A percentile compares a stretch with the other conserved stretches of the same genome.
phyloP scores from a whole-genome alignment of 768 basidiomycete species.

The Mycena latifolia region DNA sequence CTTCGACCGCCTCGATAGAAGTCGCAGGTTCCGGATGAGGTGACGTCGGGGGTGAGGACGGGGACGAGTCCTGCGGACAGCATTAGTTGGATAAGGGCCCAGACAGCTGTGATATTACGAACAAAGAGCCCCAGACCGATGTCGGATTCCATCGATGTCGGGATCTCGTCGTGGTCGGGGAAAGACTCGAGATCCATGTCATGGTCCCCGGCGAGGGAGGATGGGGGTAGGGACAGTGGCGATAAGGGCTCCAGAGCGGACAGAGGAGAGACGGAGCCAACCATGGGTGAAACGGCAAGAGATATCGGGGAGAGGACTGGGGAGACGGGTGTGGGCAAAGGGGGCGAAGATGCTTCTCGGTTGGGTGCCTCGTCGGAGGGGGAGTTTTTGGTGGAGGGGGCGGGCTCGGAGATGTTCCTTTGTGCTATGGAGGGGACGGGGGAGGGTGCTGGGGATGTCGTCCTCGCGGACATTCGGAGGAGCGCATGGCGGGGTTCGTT shows the following conservation, averaged over 20 bases:
- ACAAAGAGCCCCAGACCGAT: conserved; percentile 36
- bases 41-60: conserved; percentile 7
- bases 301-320: conserved; percentile 59
- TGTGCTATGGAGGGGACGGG: conserved; percentile 40
- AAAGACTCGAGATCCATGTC: conserved; percentile 33
- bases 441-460: conserved; percentile 46
- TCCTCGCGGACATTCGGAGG: conserved; percentile 50
- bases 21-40: conserved; percentile 9
- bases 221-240: conserved; percentile 28
- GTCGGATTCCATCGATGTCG: conserved; percentile 14
- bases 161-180: conserved; percentile 33
- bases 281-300: conserved; percentile 48
- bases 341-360: conserved; percentile 30
- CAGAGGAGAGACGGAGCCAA: conserved; percentile 50
- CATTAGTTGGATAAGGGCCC: conserved; percentile 41
- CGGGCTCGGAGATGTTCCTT: conserved; percentile 56
- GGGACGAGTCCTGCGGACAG: conserved; percentile 22
- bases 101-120: conserved; percentile 36
- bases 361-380: conserved; percentile 34
- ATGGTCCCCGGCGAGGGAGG: conserved; percentile 34
- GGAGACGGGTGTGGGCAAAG: conserved; percentile 47
- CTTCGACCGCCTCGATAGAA: conserved; percentile 16
- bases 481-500: conserved; percentile 54
- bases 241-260: conserved; percentile 32
- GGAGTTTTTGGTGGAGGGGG: conserved; percentile 39